phyloP scores from a whole-genome alignment of 768 basidiomycete species.

The Lyophyllum shimeji region DNA sequence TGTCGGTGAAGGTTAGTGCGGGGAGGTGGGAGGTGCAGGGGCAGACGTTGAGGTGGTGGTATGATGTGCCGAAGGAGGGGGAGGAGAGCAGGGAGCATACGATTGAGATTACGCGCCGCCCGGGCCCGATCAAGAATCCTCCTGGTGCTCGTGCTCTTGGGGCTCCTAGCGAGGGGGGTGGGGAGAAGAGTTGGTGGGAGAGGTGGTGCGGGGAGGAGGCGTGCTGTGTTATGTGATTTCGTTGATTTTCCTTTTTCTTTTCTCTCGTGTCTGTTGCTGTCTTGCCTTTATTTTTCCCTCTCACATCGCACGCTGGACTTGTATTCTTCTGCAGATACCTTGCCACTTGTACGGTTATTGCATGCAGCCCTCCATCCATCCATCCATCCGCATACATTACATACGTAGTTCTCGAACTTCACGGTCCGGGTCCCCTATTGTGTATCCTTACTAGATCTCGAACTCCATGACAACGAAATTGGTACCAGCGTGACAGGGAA shows the following conservation, averaged over 20 bases:
- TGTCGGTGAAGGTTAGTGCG: constrained; percentile 43
- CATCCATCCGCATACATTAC: not conserved
- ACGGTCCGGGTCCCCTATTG: not conserved
- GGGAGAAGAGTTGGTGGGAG: constrained; percentile 18
- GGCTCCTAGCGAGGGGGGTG: not conserved
- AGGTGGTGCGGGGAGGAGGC: constrained; percentile 19
- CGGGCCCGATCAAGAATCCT: constrained; percentile 26
- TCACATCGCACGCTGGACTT: not conserved
- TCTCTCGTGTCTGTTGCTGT: not conserved
- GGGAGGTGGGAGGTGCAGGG: constrained; percentile 46
- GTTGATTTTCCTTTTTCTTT: not conserved
- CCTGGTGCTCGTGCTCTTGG: not conserved
- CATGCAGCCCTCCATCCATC: no score
- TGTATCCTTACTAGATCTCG: not conserved
- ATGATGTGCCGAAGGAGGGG: constrained; percentile 39
- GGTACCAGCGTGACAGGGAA: not conserved
- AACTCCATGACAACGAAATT: not conserved
- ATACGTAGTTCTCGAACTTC: not conserved
- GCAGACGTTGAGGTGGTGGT: constrained; percentile 55
- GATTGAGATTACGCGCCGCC: constrained; percentile 32
- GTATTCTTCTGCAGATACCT: not conserved
- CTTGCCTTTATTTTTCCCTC: not conserved
- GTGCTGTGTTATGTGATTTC: constrained; percentile 24
- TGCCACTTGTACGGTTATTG: not conserved
- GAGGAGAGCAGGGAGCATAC: constrained; percentile 33